Conservation (phyloP, 371 early-diverging fungal species). For the Lichtheimia hyalospora region DNA sequence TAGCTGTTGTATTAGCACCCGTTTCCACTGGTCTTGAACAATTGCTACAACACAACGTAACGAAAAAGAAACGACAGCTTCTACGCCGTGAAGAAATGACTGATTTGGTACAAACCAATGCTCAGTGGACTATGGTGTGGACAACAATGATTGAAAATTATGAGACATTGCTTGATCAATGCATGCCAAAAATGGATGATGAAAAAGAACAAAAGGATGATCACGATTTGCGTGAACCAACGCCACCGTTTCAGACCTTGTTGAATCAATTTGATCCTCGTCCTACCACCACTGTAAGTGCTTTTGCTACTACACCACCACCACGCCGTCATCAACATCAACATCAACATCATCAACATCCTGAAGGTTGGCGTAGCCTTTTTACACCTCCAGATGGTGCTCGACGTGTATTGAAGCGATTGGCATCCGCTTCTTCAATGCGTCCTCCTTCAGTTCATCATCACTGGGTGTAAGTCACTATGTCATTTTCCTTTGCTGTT, state of each 20-base stretch:
- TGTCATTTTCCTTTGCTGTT: no score
- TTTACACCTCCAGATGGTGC: slow-evolving; percentile 8
- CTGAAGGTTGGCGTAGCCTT: slow-evolving; percentile 6
- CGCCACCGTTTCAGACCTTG: slow-evolving; percentile 6
- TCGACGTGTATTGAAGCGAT: slow-evolving; percentile 10
- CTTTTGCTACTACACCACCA: not conserved
- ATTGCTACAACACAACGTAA: not conserved
- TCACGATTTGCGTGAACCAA: not conserved
- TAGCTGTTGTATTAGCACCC: slow-evolving; percentile 47
- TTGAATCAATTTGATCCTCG: slow-evolving; percentile 7
- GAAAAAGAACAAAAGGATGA: slow-evolving; percentile 5
- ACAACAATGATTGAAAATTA: slow-evolving; percentile 41
- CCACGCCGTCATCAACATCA: not conserved
- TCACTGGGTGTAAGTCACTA: no score
- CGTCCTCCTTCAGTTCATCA: slow-evolving; percentile 13
- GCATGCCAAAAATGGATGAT: not conserved
- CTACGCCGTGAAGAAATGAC: slow-evolving; percentile 15
- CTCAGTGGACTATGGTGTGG: slow-evolving; percentile 45
- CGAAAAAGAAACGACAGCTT: not conserved
- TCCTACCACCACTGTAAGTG: not conserved
- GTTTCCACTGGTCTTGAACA: slow-evolving; percentile 44
- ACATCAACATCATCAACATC: slow-evolving; percentile 2
- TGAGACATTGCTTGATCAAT: slow-evolving; percentile 13
- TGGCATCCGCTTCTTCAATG: slow-evolving; percentile 15
- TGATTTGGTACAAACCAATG: slow-evolving; percentile 27